phyloP scores from a whole-genome alignment of 176 grass and related monocot genomes.

The Musa acuminata region DNA sequence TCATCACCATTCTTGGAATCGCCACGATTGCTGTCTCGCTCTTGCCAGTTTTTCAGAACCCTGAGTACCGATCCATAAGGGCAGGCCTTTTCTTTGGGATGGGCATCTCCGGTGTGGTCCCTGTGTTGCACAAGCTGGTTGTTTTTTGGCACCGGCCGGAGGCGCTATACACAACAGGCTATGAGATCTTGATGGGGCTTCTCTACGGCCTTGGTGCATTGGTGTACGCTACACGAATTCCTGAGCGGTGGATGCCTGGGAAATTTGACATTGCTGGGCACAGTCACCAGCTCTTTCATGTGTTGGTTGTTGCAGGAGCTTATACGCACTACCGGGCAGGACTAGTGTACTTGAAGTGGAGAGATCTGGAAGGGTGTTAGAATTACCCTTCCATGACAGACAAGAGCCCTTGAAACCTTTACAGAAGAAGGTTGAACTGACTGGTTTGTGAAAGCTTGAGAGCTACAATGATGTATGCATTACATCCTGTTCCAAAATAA shows the following conservation, averaged over 20 bases:
- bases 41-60: background rate
- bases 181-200: background rate
- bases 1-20: background rate
- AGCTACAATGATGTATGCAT: no score
- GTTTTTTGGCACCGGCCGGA: background rate
- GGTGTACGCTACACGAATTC: background rate
- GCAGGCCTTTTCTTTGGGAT: background rate
- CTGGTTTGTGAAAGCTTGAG: no score
- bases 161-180: background rate
- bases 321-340: background rate
- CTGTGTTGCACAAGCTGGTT: background rate
- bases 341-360: background rate
- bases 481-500: no score
- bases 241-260: conserved; percentile 1
- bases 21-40: background rate
- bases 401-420: no score
- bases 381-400: no score
- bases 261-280: conserved; percentile 1
- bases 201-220: background rate
- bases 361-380: background rate
- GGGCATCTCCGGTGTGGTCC: background rate
- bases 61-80: background rate
- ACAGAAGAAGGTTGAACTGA: no score
- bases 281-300: conserved; percentile 5
- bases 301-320: background rate